Evolutionary conservation across 163 green algal species (phyloP).

Genomic region (Scenedesmus sp.): DNA sequence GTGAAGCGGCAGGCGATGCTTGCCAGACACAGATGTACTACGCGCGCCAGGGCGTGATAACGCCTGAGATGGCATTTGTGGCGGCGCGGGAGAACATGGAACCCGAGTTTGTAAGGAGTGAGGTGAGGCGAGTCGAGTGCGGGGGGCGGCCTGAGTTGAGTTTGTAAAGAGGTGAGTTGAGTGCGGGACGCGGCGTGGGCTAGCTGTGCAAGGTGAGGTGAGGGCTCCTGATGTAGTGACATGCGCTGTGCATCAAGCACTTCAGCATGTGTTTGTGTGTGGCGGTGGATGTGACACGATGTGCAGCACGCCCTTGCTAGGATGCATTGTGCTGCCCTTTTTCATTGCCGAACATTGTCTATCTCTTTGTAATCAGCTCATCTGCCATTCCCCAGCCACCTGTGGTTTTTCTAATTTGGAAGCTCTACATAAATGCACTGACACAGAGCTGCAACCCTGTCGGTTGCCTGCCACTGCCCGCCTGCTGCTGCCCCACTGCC

Average conservation of each 20-base stretch:
- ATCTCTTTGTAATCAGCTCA: too few species aligned
- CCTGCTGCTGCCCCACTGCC: background rate
- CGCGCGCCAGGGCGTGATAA: conserved; percentile 88
- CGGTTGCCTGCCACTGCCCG: background rate
- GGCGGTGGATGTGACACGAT: too few species aligned
- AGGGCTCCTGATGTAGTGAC: too few species aligned
- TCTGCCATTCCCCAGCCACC: too few species aligned
- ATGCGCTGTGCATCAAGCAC: too few species aligned
- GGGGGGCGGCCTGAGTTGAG: background rate
- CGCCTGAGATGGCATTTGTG: conserved; percentile 95
- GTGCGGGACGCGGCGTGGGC: too few species aligned
- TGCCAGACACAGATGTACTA: conserved; percentile 89
- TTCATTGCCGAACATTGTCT: too few species aligned
- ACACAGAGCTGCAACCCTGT: too few species aligned
- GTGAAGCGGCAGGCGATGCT: conserved; percentile 71
- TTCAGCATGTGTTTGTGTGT: too few species aligned
- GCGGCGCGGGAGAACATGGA: conserved; percentile 91
- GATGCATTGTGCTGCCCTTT: background rate
- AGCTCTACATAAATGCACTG: background rate
- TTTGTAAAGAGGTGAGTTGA: background rate
- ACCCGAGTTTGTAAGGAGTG: conserved; percentile 90
- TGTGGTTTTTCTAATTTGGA: background rate
- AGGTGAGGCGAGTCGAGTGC: conserved; percentile 67
- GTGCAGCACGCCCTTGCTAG: background rate
- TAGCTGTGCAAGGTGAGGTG: too few species aligned